phyloP scores from a whole-genome alignment of 2,329 filamentous ascomycete genomes.

The Pestalotiopsis sp. region DNA sequence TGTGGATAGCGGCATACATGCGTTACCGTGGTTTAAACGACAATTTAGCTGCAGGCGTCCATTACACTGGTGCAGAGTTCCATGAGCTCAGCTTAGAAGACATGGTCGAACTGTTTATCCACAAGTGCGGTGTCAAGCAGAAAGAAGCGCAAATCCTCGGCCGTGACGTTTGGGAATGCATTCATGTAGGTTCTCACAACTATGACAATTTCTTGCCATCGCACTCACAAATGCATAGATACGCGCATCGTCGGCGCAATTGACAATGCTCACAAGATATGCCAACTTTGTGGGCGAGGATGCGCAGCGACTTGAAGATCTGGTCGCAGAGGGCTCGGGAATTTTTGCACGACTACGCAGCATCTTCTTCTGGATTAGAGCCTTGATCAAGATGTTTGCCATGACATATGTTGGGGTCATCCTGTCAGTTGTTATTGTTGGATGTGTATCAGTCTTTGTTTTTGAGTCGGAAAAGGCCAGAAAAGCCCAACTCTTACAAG shows the following conservation, averaged over 20 bases:
- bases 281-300: slow-evolving; percentile 5
- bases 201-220: not conserved
- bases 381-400: not conserved
- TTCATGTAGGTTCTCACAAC: not conserved
- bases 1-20: slow-evolving; percentile 13
- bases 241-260: not conserved
- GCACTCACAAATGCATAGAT: not conserved
- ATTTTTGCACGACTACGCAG: not conserved
- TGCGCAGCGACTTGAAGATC: not conserved
- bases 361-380: slow-evolving; percentile 5
- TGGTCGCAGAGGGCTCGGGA: not conserved
- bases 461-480: not conserved
- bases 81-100: not conserved
- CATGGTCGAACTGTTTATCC: not conserved
- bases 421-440: not conserved
- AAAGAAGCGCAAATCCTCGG: slow-evolving; percentile 3
- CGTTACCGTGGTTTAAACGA: slow-evolving; percentile 12
- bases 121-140: slow-evolving; percentile 3
- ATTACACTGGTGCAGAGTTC: slow-evolving; percentile 13
- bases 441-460: not conserved
- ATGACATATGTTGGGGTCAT: slow-evolving; percentile 1
- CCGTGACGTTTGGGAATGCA: slow-evolving; percentile 3
- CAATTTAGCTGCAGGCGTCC: not conserved
- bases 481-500: not conserved
- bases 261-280: not conserved